phyloP scores from a whole-genome alignment of 495 filamentous ascomycete species.

The Rostrohypoxylon terebratum region DNA sequence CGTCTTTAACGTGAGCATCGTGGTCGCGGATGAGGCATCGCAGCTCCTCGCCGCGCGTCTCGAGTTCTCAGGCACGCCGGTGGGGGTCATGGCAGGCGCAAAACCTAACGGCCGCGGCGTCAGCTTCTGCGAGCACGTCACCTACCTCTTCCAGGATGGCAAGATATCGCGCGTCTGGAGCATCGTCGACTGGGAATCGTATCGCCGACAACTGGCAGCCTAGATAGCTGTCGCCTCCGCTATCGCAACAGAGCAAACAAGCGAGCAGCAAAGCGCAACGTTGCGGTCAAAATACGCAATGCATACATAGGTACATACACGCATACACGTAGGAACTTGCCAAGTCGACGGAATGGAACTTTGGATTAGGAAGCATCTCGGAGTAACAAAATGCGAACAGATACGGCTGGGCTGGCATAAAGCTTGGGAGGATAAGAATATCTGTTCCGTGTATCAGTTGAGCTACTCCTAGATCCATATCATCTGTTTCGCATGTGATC shows the following conservation, averaged over 20 bases:
- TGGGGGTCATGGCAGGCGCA: conserved; percentile 30
- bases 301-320: too few relatives aligned
- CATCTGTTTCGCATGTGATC: conserved; percentile 43
- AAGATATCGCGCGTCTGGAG: conserved; percentile 53
- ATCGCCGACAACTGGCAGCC: conserved; percentile 41
- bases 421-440: conserved; percentile 37
- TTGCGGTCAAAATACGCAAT: background rate
- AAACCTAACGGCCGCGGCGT: conserved; percentile 37
- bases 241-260: background rate
- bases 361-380: background rate
- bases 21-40: conserved; percentile 44
- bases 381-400: background rate
- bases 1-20: conserved; percentile 35
- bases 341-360: background rate
- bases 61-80: conserved; percentile 48
- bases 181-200: conserved; percentile 51
- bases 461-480: conserved; percentile 37
- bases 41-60: conserved; percentile 47
- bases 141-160: conserved; percentile 51
- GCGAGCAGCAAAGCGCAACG: background rate
- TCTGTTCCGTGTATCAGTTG: conserved; percentile 31
- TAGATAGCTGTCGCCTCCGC: background rate
- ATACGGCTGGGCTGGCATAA: conserved; percentile 16
- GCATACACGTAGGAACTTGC: background rate
- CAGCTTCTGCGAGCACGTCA: conserved; percentile 49